phyloP scores from a whole-genome alignment of 768 basidiomycete genomes.

The Lyophyllum semitale region DNA sequence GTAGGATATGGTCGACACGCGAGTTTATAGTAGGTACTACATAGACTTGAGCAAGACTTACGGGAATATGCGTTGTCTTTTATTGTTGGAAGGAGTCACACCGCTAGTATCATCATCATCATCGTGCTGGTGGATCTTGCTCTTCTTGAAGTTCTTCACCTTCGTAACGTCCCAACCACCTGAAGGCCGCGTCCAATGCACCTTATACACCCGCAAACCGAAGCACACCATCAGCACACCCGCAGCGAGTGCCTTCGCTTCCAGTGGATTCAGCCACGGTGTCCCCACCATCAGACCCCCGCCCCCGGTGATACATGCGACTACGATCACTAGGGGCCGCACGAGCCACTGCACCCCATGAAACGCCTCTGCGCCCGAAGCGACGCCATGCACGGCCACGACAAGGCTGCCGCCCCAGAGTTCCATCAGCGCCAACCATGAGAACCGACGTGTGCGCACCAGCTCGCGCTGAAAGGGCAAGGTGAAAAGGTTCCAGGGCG shows the following conservation, averaged over 20 bases:
- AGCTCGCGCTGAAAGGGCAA: constrained; percentile 45
- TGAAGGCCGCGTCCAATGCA: constrained; percentile 23
- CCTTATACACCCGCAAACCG: constrained; percentile 31
- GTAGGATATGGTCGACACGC: too few species aligned
- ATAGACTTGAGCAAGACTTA: too few species aligned
- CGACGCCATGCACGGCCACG: constrained; percentile 21
- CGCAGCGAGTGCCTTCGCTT: constrained; percentile 35
- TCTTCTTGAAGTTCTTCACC: background rate
- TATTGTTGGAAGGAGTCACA: too few species aligned
- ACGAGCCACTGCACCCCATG: background rate
- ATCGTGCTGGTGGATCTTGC: background rate
- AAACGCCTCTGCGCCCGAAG: constrained; percentile 13
- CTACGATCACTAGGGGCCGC: constrained; percentile 13
- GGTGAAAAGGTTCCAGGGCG: constrained; percentile 45
- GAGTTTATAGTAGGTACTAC: too few species aligned
- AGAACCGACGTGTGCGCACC: constrained; percentile 28
- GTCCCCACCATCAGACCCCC: background rate
- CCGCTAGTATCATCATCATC: too few species aligned
- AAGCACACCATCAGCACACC: constrained; percentile 34
- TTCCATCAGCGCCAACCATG: constrained; percentile 44
- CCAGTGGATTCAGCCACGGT: constrained; percentile 13
- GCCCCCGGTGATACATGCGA: background rate
- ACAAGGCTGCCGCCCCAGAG: constrained; percentile 54
- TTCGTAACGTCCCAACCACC: background rate
- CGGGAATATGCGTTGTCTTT: too few species aligned